phyloP scores from a whole-genome alignment of 2,329 filamentous ascomycete species.

The Xylariaceae sp. region DNA sequence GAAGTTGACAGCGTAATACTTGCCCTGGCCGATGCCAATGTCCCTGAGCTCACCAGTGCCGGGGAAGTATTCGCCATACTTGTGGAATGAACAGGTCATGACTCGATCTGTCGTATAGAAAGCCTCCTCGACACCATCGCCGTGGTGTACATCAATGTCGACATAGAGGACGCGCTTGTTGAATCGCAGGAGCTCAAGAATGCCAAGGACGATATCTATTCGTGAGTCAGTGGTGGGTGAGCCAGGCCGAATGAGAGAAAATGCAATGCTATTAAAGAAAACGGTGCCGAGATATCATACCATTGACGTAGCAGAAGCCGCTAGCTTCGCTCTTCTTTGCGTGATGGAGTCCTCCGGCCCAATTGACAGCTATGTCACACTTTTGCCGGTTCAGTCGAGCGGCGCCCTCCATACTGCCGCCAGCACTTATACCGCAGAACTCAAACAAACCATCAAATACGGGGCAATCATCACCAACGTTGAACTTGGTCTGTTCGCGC shows the following conservation, averaged over 20 bases:
- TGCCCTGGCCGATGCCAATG: conserved; percentile 84
- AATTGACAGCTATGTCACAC: conserved; percentile 97
- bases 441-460: conserved; percentile 98
- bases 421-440: conserved; percentile 93
- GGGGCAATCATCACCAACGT: conserved; percentile 94
- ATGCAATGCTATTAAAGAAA: background rate
- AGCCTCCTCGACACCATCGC: conserved; percentile 89
- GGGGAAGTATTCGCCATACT: conserved; percentile 95
- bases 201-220: conserved; percentile 91
- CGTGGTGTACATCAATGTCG: conserved; percentile 93
- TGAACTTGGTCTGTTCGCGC: conserved; percentile 91
- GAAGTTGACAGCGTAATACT: conserved; percentile 89
- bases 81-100: conserved; percentile 93
- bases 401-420: conserved; percentile 91
- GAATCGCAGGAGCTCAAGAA: conserved; percentile 86
- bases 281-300: conserved; percentile 57
- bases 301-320: conserved; percentile 98
- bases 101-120: conserved; percentile 93
- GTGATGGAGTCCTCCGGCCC: conserved; percentile 96
- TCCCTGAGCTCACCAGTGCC: conserved; percentile 87
- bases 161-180: conserved; percentile 97
- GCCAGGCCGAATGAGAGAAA: conserved; percentile 21
- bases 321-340: conserved; percentile 96
- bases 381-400: conserved; percentile 87
- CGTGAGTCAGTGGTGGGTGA: conserved; percentile 59